Percentiles rank a stretch among this genome's conserved stretches.
Conservation (phyloP, 805 yeast genomes). For the Cyberlindnera amylophila region DNA sequence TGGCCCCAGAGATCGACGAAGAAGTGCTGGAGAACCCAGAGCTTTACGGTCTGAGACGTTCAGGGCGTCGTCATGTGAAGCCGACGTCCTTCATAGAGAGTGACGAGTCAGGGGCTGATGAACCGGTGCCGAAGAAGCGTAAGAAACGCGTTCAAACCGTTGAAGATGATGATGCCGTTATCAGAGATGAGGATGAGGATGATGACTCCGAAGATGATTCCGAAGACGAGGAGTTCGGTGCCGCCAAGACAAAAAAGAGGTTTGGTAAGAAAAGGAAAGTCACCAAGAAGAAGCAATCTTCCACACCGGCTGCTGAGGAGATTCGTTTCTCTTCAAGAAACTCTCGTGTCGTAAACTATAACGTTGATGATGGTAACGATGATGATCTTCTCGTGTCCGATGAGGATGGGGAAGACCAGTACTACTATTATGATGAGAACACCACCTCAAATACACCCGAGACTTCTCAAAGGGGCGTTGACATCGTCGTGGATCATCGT, state of each 20-base stretch:
- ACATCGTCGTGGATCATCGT: conserved; percentile 53
- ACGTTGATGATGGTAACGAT: conserved; percentile 57
- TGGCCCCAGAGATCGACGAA: conserved; percentile 31
- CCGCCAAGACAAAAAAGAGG: conserved; percentile 25
- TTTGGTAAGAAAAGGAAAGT: conserved; percentile 23
- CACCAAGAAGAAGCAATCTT: conserved; percentile 17
- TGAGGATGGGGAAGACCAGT: conserved; percentile 23
- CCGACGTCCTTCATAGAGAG: conserved; percentile 21
- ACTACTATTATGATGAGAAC: conserved; percentile 24
- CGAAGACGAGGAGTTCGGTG: conserved; percentile 38
- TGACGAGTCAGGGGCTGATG: conserved; percentile 26
- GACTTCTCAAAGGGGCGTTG: conserved; percentile 34
- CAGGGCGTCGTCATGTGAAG: conserved; percentile 45
- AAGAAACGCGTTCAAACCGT: conserved; percentile 23
- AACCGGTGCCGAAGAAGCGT: conserved; percentile 24
- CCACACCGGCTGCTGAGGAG: conserved; percentile 36
- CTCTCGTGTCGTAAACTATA: conserved; percentile 65
- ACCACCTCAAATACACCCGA: conserved; percentile 26
- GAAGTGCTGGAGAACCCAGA: conserved; percentile 72
- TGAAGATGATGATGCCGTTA: conserved; percentile 28
- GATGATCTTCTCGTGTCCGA: conserved; percentile 37
- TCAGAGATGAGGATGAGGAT: conserved; percentile 28
- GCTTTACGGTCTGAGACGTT: conserved; percentile 77
- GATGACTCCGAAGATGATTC: conserved; percentile 33
- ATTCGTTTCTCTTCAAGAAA: conserved; percentile 76